Conservation (phyloP, 768 basidiomycete species). For the Candolleomyces eurysporus region DNA sequence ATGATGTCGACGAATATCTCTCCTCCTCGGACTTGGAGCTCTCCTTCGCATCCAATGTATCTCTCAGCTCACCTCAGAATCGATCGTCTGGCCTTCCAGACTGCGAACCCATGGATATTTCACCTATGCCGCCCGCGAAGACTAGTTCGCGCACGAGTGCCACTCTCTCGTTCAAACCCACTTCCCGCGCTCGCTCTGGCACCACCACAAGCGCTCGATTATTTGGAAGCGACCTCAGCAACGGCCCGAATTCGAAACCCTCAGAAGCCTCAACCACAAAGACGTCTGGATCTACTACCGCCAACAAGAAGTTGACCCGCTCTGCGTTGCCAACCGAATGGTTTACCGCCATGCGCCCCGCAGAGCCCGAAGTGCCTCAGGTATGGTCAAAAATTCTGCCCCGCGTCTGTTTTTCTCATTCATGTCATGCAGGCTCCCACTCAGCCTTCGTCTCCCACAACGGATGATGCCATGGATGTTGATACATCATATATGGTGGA, state of each 20-base stretch:
- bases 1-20: constrained; percentile 64
- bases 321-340: constrained; percentile 64
- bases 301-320: constrained; percentile 57
- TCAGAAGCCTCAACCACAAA: constrained; percentile 29
- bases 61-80: constrained; percentile 68
- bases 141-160: not conserved
- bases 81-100: constrained; percentile 47
- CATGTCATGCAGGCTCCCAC: constrained; percentile 3
- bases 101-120: constrained; percentile 77
- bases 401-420: not conserved
- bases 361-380: constrained; percentile 21
- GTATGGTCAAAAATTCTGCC: constrained; percentile 19
- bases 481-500: constrained; percentile 53
- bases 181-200: constrained; percentile 59
- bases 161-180: constrained; percentile 16
- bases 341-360: constrained; percentile 32
- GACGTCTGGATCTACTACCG: constrained; percentile 35
- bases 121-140: constrained; percentile 49
- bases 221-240: constrained; percentile 76
- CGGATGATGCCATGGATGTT: constrained; percentile 77
- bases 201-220: constrained; percentile 58
- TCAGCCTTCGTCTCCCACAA: constrained; percentile 42
- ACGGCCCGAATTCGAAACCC: constrained; percentile 36
- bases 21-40: constrained; percentile 71
- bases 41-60: constrained; percentile 82